Conservation (phyloP, 2,329 filamentous ascomycete genomes). For the Plenodomus biglobosus region DNA sequence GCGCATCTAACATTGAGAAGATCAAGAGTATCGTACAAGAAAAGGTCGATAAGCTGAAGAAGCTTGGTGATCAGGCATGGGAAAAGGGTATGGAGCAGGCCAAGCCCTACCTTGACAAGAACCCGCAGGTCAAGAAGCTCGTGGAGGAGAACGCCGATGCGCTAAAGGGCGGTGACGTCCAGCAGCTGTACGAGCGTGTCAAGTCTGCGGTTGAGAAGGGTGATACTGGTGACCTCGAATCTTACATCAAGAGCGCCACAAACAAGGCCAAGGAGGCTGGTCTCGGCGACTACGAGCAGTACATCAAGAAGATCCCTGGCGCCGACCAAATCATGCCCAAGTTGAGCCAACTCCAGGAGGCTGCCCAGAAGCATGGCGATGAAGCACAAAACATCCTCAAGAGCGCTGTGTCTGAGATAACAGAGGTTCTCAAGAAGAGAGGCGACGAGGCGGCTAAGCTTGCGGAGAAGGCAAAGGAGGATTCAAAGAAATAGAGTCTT, state of each 20-base stretch:
- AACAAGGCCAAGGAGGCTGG: slow-evolving; percentile 60
- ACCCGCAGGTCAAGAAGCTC: slow-evolving; percentile 71
- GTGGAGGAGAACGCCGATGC: slow-evolving; percentile 69
- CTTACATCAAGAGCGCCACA: slow-evolving; percentile 61
- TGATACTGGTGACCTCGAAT: slow-evolving; percentile 60
- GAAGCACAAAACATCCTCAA: slow-evolving; percentile 70
- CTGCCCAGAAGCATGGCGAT: slow-evolving; percentile 67
- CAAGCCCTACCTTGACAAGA: slow-evolving; percentile 73
- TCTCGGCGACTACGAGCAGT: slow-evolving; percentile 58
- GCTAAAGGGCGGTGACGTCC: slow-evolving; percentile 67
- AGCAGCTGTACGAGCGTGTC: slow-evolving; percentile 64
- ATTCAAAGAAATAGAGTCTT: slow-evolving; percentile 34
- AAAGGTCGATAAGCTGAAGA: slow-evolving; percentile 66
- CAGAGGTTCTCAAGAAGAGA: slow-evolving; percentile 39
- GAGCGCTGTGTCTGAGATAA: slow-evolving; percentile 53
- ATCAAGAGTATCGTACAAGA: slow-evolving; percentile 66
- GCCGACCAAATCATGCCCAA: slow-evolving; percentile 67
- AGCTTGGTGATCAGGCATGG: slow-evolving; percentile 72
- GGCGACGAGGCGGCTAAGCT: slow-evolving; percentile 35
- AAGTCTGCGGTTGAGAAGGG: slow-evolving; percentile 64
- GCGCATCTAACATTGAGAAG: slow-evolving; percentile 56
- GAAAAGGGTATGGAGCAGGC: slow-evolving; percentile 70
- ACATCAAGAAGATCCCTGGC: slow-evolving; percentile 66
- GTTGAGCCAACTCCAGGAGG: slow-evolving; percentile 64
- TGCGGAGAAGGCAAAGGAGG: slow-evolving; percentile 40